Evolutionary conservation across 2,329 filamentous ascomycete genomes (phyloP), one percentile per base, ranked within the genome.

Genomic region (Paracoccidioides lutzii): DNA sequence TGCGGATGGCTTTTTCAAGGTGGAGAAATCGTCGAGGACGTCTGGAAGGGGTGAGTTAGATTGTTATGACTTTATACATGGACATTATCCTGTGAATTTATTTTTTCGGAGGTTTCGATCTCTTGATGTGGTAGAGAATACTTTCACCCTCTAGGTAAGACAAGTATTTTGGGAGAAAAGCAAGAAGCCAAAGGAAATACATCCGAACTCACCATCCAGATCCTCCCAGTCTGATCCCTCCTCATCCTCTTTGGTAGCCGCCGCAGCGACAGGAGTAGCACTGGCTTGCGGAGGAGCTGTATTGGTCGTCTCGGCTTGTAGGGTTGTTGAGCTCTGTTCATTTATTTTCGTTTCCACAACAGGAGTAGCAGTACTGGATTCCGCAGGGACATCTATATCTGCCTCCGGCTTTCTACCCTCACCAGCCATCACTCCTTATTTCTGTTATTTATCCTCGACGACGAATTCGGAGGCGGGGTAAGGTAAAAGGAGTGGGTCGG

Each of bases 151-250:
- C 1, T 22, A 22, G 22, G 22, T 22, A 42, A 42, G 12, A 41
- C 40, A 42, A 42, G 10, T 5, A 42, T n/a, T 42, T 4, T 14
- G 40, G 40, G 40, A 42, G 15, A 15, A n/a, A n/a, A 14, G 4
- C 22, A 42, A 15, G 40, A n/a, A 14, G 4, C 22, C 37, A 41
- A 28, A 22, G 38, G 32, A 7, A 45, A 43, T 44, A 28, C 33
- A 40, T 37, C 14, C 43, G 32, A 52, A 64, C 75, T 62, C 71
- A 88, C 88, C 89, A 72, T 98, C 93, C 46, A 98, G 76, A 65
- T 97, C 93, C 66, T 96, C 93, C 71, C 95, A 90, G 61, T 97
- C 91, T 5, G 90, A 91, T 65, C 96, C 91, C 14, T 86, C 83
- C 62, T 86, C 80, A 28, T 79, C 80, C n/a, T 40, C 38, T 12